Evolutionary conservation across 169 alveolate species (phyloP).

Genomic region (Toxoplasma gondii): DNA sequence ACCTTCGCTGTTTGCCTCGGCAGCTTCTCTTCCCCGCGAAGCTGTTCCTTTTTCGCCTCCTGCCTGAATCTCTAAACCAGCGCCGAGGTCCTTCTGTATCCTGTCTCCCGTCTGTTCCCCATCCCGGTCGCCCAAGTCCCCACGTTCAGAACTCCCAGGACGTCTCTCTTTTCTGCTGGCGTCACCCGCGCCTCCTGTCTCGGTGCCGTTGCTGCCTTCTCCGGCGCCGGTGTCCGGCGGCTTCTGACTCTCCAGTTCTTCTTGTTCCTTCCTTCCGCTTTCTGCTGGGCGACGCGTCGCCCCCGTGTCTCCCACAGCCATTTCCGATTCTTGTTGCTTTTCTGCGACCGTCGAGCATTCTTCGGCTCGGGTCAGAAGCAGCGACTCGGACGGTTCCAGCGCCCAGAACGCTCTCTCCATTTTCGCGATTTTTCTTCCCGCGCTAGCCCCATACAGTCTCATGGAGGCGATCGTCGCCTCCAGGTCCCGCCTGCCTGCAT

Average conservation of each 20-base stretch:
- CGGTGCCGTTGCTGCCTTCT: background rate
- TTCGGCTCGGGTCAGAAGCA: background rate
- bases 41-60: too few species aligned
- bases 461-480: background rate
- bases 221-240: background rate
- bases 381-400: background rate
- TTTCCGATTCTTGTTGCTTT: background rate
- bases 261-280: background rate
- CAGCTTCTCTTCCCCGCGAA: too few species aligned
- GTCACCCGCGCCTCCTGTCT: too few species aligned
- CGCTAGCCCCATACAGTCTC: background rate
- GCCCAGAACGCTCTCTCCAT: background rate
- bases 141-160: too few species aligned
- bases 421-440: background rate
- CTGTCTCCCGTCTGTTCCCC: too few species aligned
- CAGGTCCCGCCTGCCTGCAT: background rate
- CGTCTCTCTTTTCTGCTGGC: too few species aligned
- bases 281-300: background rate
- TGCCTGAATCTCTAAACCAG: too few species aligned
- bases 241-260: too few species aligned
- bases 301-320: background rate
- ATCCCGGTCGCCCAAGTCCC: too few species aligned
- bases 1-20: too few species aligned
- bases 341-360: background rate
- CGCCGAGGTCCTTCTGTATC: too few species aligned